Evolutionary conservation across 495 filamentous ascomycete genomes (phyloP), one percentile per base, ranked within the genome.

Genomic region (Niebla homalea): DNA sequence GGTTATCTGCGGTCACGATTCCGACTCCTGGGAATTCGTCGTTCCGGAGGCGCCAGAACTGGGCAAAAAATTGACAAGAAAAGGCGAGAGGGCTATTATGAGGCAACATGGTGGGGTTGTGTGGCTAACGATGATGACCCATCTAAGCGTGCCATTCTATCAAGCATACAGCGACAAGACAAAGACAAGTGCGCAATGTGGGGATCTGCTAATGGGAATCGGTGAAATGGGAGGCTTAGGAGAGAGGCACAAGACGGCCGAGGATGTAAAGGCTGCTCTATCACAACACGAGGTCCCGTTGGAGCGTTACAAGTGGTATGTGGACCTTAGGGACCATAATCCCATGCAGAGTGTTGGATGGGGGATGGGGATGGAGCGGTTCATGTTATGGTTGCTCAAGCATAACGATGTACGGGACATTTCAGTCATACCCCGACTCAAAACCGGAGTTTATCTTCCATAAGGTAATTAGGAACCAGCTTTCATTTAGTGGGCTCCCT

Each of bases 91-190:
- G 5, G 10, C 10, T 6, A 5, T 48, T 4, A 29, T 48, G 10
- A 11, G 36, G 26, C 45, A 48, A 1, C 18, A 12, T 35, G 45
- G 29, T 8, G 45, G 45, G 3, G 45, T n/a, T 5, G 45, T 48
- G 6, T 48, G 45, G 45, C 45, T 48, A 5, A 48, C 45, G 45
- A n/a, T 36, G 5, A 48, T 48, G 45, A 10, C 10, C n/a, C 45
- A 48, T 22, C 19, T 48, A 4, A 48, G 45, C 25, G 45, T 48
- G 32, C 45, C 45, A 11, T 48, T 48, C n/a, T 36, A 48, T 35
- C 45, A 48, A 18, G 45, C 45, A 29, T 48, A 16, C 45, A 16
- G 15, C 14, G 45, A 35, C 32, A 36, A 29, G 10, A 5, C 3
- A n/a, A 12, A 21, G 10, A 35, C 18, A 3, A 47, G 32, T 2